Evolutionary conservation across 163 green algal species (phyloP).

Genomic region (Prototheca wickerhamii): DNA sequence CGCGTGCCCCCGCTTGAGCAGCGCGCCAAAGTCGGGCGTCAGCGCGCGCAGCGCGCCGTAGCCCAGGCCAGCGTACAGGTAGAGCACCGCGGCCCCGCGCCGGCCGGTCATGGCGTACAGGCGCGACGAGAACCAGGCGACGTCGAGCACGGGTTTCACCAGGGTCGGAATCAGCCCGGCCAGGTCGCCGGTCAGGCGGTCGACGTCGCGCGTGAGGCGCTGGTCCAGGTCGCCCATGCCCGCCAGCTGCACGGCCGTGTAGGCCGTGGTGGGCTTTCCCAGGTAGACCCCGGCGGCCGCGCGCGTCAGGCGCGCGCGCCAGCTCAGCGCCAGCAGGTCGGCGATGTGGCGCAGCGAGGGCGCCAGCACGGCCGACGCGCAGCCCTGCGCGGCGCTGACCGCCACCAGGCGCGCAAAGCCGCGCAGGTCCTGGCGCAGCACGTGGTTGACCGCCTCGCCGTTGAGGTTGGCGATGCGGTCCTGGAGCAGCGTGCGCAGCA

Average conservation of each 20-base stretch:
- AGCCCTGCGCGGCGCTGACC: constrained; percentile 39
- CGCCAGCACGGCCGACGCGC: constrained; percentile 55
- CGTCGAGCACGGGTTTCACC: constrained; percentile 61
- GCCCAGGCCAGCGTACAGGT: constrained; percentile 41
- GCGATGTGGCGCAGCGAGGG: constrained; percentile 54
- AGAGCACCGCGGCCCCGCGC: constrained; percentile 54
- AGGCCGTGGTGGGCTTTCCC: constrained; percentile 33
- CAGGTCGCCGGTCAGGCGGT: constrained; percentile 49
- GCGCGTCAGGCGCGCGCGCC: constrained; percentile 41
- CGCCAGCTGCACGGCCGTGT: constrained; percentile 40
- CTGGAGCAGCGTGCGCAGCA: constrained; percentile 50
- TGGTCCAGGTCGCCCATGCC: constrained; percentile 55
- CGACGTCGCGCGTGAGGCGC: constrained; percentile 56
- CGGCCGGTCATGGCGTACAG: constrained; percentile 48
- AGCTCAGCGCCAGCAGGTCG: constrained; percentile 53
- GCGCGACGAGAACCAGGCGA: constrained; percentile 52
- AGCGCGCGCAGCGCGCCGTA: constrained; percentile 38
- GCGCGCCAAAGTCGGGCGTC: constrained; percentile 50
- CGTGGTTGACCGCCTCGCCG: constrained; percentile 55
- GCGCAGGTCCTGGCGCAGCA: constrained; percentile 39
- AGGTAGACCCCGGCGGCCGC: constrained; percentile 42
- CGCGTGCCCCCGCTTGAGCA: constrained; percentile 32
- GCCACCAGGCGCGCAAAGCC: constrained; percentile 21
- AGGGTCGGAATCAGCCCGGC: constrained; percentile 54
- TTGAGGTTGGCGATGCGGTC: constrained; percentile 68